phyloP scores from a whole-genome alignment of 2,329 filamentous ascomycete genomes.

The Clarireedia paspali region DNA sequence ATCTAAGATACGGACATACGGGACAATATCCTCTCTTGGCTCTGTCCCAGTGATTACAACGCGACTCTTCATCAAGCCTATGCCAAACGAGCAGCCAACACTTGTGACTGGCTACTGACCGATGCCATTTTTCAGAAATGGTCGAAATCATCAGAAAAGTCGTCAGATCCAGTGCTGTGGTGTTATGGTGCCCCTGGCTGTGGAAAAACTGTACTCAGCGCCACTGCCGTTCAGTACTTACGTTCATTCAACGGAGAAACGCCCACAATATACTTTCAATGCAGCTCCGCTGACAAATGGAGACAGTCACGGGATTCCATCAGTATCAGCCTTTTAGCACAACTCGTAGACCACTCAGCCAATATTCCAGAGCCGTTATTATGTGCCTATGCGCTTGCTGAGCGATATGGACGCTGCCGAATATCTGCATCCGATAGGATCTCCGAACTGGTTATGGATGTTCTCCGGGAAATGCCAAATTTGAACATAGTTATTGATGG shows the following conservation, averaged over 20 bases:
- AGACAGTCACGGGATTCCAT: constrained; percentile 4
- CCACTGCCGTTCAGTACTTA: constrained; percentile 1
- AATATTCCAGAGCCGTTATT: neutral
- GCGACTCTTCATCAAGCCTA: constrained; percentile 4
- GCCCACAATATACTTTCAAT: constrained; percentile 6
- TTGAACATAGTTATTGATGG: constrained; percentile 6
- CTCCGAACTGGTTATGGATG: neutral
- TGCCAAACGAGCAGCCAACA: constrained; percentile 4
- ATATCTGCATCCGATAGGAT: constrained; percentile 5
- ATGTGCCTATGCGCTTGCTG: constrained; percentile 2
- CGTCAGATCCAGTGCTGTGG: neutral
- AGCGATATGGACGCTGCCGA: constrained; percentile 7
- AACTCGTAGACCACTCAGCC: neutral
- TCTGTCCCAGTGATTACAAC: constrained; percentile 2
- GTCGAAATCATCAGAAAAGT: neutral
- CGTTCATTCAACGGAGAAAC: neutral
- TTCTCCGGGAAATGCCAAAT: neutral
- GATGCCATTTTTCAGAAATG: constrained; percentile 4
- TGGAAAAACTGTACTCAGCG: constrained; percentile 7
- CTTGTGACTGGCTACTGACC: constrained; percentile 1
- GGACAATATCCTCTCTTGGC: constrained; percentile 3
- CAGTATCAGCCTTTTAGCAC: constrained; percentile 4
- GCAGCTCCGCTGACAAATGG: constrained; percentile 2
- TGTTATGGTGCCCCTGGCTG: constrained; percentile 7
- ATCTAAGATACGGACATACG: constrained; percentile 1